Conservation (phyloP, 306 rosid genomes). For the Prunus campanulata region DNA sequence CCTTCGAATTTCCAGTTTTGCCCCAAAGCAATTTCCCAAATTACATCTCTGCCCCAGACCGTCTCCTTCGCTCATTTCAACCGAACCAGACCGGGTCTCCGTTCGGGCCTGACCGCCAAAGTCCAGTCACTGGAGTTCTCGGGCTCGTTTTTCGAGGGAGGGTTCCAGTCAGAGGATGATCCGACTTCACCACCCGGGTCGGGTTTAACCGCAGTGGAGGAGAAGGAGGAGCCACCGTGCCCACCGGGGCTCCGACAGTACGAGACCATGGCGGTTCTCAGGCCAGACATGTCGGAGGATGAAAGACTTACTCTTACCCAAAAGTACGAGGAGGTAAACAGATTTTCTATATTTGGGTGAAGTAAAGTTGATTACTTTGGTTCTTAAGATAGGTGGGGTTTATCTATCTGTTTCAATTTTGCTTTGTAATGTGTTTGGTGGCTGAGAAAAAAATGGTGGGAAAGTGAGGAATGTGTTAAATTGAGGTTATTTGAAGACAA, state of each 20-base stretch:
- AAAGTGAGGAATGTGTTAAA: background rate
- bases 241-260: conserved; percentile 74
- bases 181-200: conserved; percentile 39
- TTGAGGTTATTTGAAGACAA: background rate
- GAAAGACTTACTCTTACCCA: conserved; percentile 66
- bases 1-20: conserved; percentile 26
- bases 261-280: conserved; percentile 67
- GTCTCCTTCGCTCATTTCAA: conserved; percentile 19
- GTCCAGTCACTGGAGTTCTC: conserved; percentile 68
- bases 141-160: conserved; percentile 68
- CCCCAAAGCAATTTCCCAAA: conserved; percentile 16
- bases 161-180: conserved; percentile 68
- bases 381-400: background rate
- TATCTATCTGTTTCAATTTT: background rate
- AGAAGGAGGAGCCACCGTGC: conserved; percentile 81
- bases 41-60: conserved; percentile 18
- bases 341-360: background rate
- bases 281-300: conserved; percentile 83
- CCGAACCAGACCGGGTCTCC: conserved; percentile 13
- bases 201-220: conserved; percentile 55
- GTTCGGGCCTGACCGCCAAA: conserved; percentile 15
- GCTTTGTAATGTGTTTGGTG: background rate
- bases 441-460: background rate
- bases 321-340: conserved; percentile 76
- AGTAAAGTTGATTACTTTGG: conserved; percentile 3